Percentiles rank a stretch among this genome's conserved stretches.
phyloP scores from a whole-genome alignment of 108 stramenopile genomes.

The Schizochytrium sp. region DNA sequence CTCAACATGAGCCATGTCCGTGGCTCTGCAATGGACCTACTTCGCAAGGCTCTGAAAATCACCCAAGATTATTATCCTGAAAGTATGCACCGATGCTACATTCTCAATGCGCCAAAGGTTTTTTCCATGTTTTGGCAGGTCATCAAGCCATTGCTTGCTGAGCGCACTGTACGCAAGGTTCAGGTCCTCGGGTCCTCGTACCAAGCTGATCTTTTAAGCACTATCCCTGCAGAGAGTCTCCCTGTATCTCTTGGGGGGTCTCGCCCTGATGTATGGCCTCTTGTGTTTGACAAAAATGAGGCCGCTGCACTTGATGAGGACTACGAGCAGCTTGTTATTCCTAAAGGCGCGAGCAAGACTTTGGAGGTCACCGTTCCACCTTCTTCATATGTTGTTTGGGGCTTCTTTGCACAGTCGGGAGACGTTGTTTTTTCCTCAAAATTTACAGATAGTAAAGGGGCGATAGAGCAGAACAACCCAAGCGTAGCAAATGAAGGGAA shows the following conservation, averaged over 20 bases:
- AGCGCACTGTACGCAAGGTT: conserved; percentile 25
- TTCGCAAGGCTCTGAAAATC: conserved; percentile 34
- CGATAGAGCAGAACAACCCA: not conserved
- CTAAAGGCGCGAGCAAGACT: not conserved
- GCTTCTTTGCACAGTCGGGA: conserved; percentile 21
- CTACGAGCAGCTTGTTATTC: not conserved
- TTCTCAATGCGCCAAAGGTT: conserved; percentile 49
- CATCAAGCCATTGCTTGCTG: conserved; percentile 40
- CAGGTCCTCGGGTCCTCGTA: not conserved
- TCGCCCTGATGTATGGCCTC: conserved; percentile 44
- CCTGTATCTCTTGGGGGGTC: conserved; percentile 8
- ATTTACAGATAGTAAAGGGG: not conserved
- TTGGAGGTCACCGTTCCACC: not conserved
- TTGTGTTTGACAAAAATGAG: not conserved
- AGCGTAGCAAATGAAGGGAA: not conserved
- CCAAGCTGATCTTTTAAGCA: not conserved
- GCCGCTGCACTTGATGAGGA: not conserved
- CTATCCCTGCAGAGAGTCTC: not conserved
- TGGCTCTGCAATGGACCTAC: not conserved
- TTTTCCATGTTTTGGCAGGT: conserved; percentile 15
- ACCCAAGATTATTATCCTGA: conserved; percentile 54
- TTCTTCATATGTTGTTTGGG: conserved; percentile 23
- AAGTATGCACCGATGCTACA: conserved; percentile 13
- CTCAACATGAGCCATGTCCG: not conserved
- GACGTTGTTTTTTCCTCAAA: not conserved